Base-by-base conservation (phyloP, 768 basidiomycete species). In the Albatrellus ellisii region DNA sequence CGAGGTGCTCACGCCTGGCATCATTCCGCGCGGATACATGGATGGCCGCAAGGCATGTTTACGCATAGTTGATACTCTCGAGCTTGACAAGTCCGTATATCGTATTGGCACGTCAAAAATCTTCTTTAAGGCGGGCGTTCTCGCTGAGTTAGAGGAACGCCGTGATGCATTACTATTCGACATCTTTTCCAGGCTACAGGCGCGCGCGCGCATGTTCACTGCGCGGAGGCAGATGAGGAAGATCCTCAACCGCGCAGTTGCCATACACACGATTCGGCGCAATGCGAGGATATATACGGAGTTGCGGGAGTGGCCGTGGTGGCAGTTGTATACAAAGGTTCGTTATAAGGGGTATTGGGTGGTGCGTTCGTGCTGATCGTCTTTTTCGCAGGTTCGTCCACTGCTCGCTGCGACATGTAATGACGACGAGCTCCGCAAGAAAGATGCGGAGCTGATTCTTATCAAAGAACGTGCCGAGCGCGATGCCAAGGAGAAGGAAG, bases 71-170 rank as follows among this genome's bases (percentile, higher is more conserved):
- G 79, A 79, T 44, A 76, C 85, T 4, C 67, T 98, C 32, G 86
- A 92, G 36, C 73, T 99, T 26, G 91, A 95, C 56, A 77, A 82
- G 36, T 66, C 73, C 3, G 69, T 79, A 15, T 95, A 79, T 70
- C 85, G 81, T 54, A 85, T 98, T 41, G 95, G 95, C 5, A 89
- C 87, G 0, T 94, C 90, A 27, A 99, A 99, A 63, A 86, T 97
- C 46, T 99, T 98, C 68, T 98, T 99, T 76, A 98, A 98, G 57
- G 92, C 95, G 2, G 92, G 94, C 3, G 89, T 95, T 3, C 71
- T 99, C 12, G 95, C 95, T 25, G 94, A 94, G 52, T 71, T 98
- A 7, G 95, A 98, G 58, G 95, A 97, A 52, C 72, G 88, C 10
- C 67, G 94, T 12, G 94, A 99, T 59, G 69, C 75, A 10, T 62